These are phyloP conservation scores for Fomitopsis pinicola DNA, from an alignment of 1,284 basidiomycete species.

Conservation along the genomic window DNA sequence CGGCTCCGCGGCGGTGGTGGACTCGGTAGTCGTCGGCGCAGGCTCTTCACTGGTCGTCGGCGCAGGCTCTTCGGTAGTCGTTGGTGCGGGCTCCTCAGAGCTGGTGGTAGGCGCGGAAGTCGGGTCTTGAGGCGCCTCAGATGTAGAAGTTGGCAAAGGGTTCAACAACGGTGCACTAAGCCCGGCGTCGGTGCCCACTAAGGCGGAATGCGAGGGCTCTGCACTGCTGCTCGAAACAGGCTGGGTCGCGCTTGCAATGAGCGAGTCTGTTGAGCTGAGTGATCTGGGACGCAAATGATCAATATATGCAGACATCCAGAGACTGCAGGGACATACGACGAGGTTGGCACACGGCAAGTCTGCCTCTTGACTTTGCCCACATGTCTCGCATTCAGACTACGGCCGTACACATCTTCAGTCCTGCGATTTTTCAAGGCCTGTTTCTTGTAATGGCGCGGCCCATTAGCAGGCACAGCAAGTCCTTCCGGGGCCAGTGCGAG, in stretches of 20 bases:
- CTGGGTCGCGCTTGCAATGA: not conserved
- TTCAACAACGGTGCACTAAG: not conserved
- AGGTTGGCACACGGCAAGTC: conserved; percentile 31
- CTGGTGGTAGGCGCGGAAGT: not conserved
- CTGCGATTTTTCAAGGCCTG: not conserved
- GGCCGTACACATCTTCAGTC: not conserved
- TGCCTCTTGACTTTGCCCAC: conserved; percentile 10
- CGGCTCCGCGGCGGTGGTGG: conserved; percentile 4
- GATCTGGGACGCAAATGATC: not conserved
- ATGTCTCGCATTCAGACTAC: not conserved
- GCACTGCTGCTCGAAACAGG: conserved; percentile 6
- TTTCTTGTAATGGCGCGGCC: conserved; percentile 30
- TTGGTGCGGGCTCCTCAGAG: not conserved
- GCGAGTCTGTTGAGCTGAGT: not conserved
- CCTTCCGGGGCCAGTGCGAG: conserved; percentile 28
- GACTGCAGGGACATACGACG: conserved; percentile 1
- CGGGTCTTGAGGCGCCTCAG: not conserved
- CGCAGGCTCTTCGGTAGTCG: not conserved
- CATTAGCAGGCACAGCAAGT: conserved; percentile 47
- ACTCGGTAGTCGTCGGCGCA: conserved; percentile 1
- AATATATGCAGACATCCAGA: not conserved
- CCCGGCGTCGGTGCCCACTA: not conserved
- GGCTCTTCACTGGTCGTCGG: not conserved
- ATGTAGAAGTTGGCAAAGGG: not conserved
- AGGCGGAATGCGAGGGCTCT: conserved; percentile 10